A percentile compares a stretch with the other conserved stretches of the same genome.
Conservation (phyloP, 2,329 filamentous ascomycete genomes). For the Aspergillus spinulosporus region DNA sequence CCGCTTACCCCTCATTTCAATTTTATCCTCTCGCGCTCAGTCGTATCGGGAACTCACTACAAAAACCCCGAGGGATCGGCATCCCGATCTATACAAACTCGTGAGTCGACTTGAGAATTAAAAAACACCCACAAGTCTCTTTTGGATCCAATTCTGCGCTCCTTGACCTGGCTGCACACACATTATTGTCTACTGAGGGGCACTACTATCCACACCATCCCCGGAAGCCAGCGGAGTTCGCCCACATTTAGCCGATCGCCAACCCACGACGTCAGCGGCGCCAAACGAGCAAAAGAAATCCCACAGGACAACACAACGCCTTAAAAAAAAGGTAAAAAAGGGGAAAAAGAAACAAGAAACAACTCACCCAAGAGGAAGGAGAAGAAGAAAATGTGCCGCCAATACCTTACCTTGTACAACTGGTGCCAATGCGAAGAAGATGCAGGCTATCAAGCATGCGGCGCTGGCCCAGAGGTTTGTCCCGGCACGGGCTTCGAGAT, state of each 20-base stretch:
- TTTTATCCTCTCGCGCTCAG: neutral
- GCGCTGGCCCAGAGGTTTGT: conserved; percentile 26
- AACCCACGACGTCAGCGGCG: conserved; percentile 7
- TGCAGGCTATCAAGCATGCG: conserved; percentile 33
- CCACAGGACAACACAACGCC: conserved; percentile 1
- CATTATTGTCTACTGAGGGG: neutral
- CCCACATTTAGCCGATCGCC: conserved; percentile 3
- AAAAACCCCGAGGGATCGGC: conserved; percentile 1
- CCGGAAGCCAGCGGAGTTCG: conserved; percentile 24
- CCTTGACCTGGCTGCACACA: neutral
- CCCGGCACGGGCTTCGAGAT: conserved; percentile 33
- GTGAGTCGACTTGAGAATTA: neutral
- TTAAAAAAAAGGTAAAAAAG: neutral
- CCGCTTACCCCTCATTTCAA: neutral
- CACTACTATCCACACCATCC: neutral
- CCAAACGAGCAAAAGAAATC: conserved; percentile 8
- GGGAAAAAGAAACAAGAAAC: neutral
- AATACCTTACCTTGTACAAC: conserved; percentile 39
- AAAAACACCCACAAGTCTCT: neutral
- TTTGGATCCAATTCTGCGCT: neutral
- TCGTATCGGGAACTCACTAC: neutral
- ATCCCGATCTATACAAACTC: conserved; percentile 4
- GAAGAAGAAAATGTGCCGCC: conserved; percentile 34
- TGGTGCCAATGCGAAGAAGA: conserved; percentile 44
- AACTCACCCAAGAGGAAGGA: neutral